Conservation (phyloP, 768 basidiomycete species). For the Hygrophoropsis aurantiaca region DNA sequence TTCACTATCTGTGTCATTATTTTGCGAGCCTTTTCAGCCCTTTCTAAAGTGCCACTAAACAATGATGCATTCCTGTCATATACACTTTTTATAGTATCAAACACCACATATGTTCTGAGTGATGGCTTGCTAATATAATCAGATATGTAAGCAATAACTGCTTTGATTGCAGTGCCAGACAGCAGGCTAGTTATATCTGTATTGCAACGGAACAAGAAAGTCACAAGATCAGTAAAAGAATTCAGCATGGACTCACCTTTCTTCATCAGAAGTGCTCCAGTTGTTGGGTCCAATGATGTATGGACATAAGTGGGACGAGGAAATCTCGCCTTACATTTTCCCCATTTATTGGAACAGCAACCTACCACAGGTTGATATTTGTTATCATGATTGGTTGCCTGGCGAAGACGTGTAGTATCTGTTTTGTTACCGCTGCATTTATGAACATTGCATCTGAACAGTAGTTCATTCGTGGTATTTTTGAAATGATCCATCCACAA, state of each 20-base stretch:
- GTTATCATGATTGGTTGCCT: too few species aligned
- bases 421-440: too few species aligned
- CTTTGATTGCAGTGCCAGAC: conserved; percentile 41
- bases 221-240: conserved; percentile 26
- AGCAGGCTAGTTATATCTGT: conserved; percentile 37
- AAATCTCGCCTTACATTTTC: conserved; percentile 36
- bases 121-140: conserved; percentile 44
- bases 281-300: conserved; percentile 25
- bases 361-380: too few species aligned
- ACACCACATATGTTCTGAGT: conserved; percentile 39
- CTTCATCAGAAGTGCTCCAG: conserved; percentile 27
- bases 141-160: conserved; percentile 37
- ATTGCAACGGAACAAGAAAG: conserved; percentile 37
- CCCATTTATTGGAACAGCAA: conserved; percentile 27
- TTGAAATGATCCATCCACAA: too few species aligned
- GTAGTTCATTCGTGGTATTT: too few species aligned
- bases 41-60: conserved; percentile 2
- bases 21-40: conserved; percentile 20
- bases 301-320: conserved; percentile 27
- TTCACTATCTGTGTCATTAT: conserved; percentile 39
- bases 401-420: too few species aligned
- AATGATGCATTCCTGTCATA: conserved; percentile 22
- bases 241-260: conserved; percentile 38
- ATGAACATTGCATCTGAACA: too few species aligned
- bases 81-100: conserved; percentile 27